Conservation (phyloP, 176 grass and related monocot species). For the Thinopyrum elongatum region DNA sequence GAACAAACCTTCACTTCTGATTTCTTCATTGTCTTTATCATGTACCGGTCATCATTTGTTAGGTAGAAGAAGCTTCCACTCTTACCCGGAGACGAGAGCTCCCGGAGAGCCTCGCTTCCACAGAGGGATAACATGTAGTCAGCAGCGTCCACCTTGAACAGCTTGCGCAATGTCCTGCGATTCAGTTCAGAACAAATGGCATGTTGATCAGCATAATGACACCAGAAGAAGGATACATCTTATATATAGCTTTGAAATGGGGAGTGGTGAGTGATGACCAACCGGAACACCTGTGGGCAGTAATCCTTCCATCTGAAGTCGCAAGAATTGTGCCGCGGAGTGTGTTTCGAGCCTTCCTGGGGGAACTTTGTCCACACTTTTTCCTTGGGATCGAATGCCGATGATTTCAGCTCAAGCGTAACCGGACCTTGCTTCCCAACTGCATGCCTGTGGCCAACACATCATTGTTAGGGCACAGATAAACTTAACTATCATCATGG, state of each 20-base stretch:
- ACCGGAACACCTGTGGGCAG: constrained; percentile 96
- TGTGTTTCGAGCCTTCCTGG: constrained; percentile 91
- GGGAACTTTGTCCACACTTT: constrained; percentile 98
- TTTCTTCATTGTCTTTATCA: constrained; percentile 99
- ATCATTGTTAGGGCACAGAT: constrained; percentile 2
- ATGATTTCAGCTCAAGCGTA: constrained; percentile 81
- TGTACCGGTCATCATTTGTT: constrained; percentile 86
- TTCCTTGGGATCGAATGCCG: constrained; percentile 89
- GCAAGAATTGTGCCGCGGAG: constrained; percentile 88
- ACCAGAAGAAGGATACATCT: constrained; percentile 13
- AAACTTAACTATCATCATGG: not conserved
- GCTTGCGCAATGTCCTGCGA: constrained; percentile 76
- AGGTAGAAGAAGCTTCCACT: constrained; percentile 98
- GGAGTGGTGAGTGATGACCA: constrained; percentile 33
- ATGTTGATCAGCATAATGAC: constrained; percentile 16
- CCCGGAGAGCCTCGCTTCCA: constrained; percentile 82
- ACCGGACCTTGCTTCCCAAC: constrained; percentile 82
- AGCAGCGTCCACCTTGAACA: constrained; percentile 95
- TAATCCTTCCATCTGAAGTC: constrained; percentile 99
- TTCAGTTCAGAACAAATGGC: constrained; percentile 31
- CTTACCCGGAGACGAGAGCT: constrained; percentile 95
- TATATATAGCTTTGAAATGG: constrained; percentile 10
- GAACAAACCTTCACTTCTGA: constrained; percentile 95
- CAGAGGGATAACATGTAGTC: constrained; percentile 99
- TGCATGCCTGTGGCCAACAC: constrained; percentile 63